Base-by-base conservation (phyloP, 805 yeast genomes). In the Wickerhamiella sergipiensis region DNA sequence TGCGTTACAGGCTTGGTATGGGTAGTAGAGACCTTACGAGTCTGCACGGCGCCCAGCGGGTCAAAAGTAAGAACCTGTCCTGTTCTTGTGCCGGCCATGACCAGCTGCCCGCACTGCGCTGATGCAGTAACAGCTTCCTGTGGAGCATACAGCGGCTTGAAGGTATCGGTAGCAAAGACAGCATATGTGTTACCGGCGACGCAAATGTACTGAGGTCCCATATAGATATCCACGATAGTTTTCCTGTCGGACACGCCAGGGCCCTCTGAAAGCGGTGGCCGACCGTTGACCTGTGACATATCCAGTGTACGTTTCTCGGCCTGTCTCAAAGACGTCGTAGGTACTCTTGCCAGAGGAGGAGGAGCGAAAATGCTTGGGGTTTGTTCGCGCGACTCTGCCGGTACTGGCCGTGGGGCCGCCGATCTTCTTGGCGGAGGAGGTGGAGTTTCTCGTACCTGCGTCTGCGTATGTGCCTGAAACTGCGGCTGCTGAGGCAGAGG, bases 1-100 rank as follows among this genome's bases (percentile, higher is more conserved):
- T 52, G 53, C 12, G 53, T 50, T 23, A 61, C 43, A 4, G 58
- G 24, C 10, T 54, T 13, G 10, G 36, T 48, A 46, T 61, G 62
- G 7, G 52, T 13, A 6, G 24, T 29, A 3, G 21, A 7, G 3
- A 39, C 17, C 22, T 29, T 10, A 15, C 31, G 22, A 31, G 23
- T 21, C 18, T 12, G 15, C 7, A 18, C 39, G 13, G 39, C 19
- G 8, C 17, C 18, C 3, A 15, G 31, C 3, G 43, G 46, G 6
- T 43, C 47, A 8, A 49, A 23, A 17, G 44, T 24, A 19, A 23
- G 13, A 15, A 49, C 21, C 2, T 23, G 24, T 12, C 51, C 51
- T 17, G 44, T 46, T 9, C 18, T 29, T 2, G 46, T 44, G 3
- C 51, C 51, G 7, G 33, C 42, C 51, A 46, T 29, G 5, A 49